Percentiles rank a stretch among this genome's conserved stretches.
Evolutionary conservation across 2,329 filamentous ascomycete species (phyloP).

Genomic region (Exophiala bonariae): DNA sequence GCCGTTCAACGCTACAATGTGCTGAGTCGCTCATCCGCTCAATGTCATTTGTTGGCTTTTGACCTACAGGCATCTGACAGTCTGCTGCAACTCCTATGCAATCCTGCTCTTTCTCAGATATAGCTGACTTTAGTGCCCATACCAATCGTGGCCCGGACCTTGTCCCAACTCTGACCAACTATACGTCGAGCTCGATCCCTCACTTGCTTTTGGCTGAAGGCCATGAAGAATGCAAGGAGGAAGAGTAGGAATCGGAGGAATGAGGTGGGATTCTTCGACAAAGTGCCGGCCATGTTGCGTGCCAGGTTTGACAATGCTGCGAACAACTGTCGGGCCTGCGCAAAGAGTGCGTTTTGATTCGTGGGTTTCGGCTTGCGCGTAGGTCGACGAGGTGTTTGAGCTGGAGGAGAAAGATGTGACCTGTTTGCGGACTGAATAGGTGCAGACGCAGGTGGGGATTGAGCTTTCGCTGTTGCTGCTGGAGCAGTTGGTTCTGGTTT

Average conservation of each 20-base stretch:
- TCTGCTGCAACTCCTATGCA: too few species aligned
- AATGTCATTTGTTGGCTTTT: too few species aligned
- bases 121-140: slow-evolving; percentile 99
- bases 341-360: slow-evolving; percentile 36
- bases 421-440: slow-evolving; percentile 5
- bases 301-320: slow-evolving; percentile 50
- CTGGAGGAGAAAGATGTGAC: slow-evolving; percentile 21
- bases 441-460: slow-evolving; percentile 4
- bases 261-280: slow-evolving; percentile 57
- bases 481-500: slow-evolving; percentile 12
- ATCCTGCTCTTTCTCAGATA: slow-evolving; percentile 51
- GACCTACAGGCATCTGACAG: too few species aligned
- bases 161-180: slow-evolving; percentile 72
- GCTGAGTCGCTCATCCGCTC: too few species aligned
- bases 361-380: slow-evolving; percentile 14
- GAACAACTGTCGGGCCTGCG: slow-evolving; percentile 46
- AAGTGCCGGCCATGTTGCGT: slow-evolving; percentile 50
- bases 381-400: slow-evolving; percentile 16
- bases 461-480: slow-evolving; percentile 7
- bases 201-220: slow-evolving; percentile 73
- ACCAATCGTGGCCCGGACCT: slow-evolving; percentile 78
- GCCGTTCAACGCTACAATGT: too few species aligned
- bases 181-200: slow-evolving; percentile 72
- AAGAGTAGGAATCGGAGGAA: slow-evolving; percentile 71
- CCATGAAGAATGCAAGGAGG: slow-evolving; percentile 72